Base-by-base conservation (phyloP, 768 basidiomycete genomes). In the Tulasnella sp. region DNA sequence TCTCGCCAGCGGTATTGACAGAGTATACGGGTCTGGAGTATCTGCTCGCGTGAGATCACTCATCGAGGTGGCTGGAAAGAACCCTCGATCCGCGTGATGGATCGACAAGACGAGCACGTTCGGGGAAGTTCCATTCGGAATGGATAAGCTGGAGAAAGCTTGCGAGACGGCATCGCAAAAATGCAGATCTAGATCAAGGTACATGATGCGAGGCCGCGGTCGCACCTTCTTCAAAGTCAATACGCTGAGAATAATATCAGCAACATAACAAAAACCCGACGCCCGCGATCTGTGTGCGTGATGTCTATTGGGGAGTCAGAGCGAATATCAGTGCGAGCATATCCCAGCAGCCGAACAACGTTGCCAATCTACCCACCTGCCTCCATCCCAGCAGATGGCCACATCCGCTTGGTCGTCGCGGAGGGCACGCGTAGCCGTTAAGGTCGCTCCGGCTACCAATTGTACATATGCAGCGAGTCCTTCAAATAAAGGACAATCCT, bases 181-280 rank as follows among this genome's bases (percentile, higher is more conserved):
- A 69, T 97, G 94, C 2, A 96, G 75, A 69, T 97, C 94, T 8
- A 97, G 73, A 68, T 97, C 94, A 51, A 98, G 76, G 71, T 96
- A 96, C 80, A 97, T 82, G 10, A 93, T 77, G 2, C 86, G 80
- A 3, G 62, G 13, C 62, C 50, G 61, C 53, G 68, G 63, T 1
- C 66, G 64, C 4, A 72, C 62, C 19, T 76, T 76, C 64, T 80
- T 82, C 44, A 96, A 77, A 3, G 78, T 74, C 59, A 94, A 78
- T 60, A 96, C 82, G 0, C 85, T 85, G 1, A 97, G 78, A 9
- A 92, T 79, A 56, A 86, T 83, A 68, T 97, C 94, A 1, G 90
- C 87, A 21, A 97, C 86, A 68, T 96, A 98, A 74, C 94, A 98
- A 71, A 88, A 98, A 0, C 94, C 94, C 3, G 87, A 82, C 0